phyloP scores from a whole-genome alignment of 2,329 filamentous ascomycete genomes.

The Trichoderma brevicompactum region DNA sequence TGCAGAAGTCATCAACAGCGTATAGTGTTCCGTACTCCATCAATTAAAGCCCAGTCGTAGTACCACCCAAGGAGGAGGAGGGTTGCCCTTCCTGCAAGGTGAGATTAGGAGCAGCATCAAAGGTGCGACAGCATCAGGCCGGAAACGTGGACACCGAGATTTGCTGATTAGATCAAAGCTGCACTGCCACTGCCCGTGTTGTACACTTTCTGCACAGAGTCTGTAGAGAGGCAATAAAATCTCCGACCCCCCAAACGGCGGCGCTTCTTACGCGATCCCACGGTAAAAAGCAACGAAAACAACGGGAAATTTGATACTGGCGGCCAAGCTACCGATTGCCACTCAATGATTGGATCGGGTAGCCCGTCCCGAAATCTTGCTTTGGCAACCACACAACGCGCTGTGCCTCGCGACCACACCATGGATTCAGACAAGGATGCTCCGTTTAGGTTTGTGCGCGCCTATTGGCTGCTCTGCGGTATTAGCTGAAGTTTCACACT shows the following conservation, averaged over 20 bases:
- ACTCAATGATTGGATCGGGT: constrained; percentile 23
- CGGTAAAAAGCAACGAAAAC: neutral
- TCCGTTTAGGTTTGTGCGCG: constrained; percentile 11
- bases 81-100: constrained; percentile 20
- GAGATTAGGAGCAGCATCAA: neutral
- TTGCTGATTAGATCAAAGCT: constrained; percentile 3
- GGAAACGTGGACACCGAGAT: constrained; percentile 8
- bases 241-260: neutral
- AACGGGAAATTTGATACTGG: constrained; percentile 1
- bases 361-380: constrained; percentile 19
- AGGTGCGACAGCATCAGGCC: neutral
- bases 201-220: neutral
- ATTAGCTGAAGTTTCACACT: constrained; percentile 14
- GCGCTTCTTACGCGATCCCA: neutral
- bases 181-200: constrained; percentile 12
- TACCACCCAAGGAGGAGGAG: neutral
- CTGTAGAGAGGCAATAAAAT: neutral
- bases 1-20: neutral
- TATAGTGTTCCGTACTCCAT: neutral
- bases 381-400: constrained; percentile 14
- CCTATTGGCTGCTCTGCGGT: neutral
- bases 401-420: constrained; percentile 3
- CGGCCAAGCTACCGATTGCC: neutral
- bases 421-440: constrained; percentile 10
- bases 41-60: neutral